Conservation (phyloP, 2,329 filamentous ascomycete genomes). For the Penicillium corylophilum region DNA sequence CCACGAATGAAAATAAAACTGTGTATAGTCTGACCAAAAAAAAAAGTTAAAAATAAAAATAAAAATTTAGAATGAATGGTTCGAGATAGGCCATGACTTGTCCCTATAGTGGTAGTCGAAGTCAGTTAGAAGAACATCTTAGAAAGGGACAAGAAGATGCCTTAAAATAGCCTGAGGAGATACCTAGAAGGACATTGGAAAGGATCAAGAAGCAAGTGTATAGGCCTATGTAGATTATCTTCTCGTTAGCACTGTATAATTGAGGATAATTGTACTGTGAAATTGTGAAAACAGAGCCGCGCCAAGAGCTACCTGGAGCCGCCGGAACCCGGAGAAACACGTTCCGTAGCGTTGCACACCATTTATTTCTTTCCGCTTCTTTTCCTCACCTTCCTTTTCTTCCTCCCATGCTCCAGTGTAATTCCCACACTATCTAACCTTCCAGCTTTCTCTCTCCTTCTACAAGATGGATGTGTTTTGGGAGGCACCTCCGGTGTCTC, state of each 20-base stretch:
- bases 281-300: background rate
- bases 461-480: conserved; percentile 61
- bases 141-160: no score
- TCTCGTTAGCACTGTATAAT: no score
- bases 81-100: no score
- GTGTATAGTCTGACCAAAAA: no score
- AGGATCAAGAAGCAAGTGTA: no score
- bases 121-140: no score
- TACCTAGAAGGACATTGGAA: no score
- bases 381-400: conserved; percentile 7
- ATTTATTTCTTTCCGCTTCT: conserved; percentile 23
- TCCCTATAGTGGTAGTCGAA: no score
- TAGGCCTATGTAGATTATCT: no score
- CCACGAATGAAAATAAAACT: background rate
- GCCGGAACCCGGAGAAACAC: conserved; percentile 20
- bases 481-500: conserved; percentile 64
- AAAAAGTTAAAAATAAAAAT: no score
- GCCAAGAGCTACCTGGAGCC: conserved; percentile 7
- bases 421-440: conserved; percentile 11
- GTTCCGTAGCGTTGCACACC: conserved; percentile 17
- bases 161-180: no score
- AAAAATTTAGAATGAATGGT: no score
- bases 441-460: conserved; percentile 10
- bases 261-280: background rate
- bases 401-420: conserved; percentile 12